phyloP scores from a whole-genome alignment of 2,329 filamentous ascomycete genomes.

The Furcasterigmium sp. region DNA sequence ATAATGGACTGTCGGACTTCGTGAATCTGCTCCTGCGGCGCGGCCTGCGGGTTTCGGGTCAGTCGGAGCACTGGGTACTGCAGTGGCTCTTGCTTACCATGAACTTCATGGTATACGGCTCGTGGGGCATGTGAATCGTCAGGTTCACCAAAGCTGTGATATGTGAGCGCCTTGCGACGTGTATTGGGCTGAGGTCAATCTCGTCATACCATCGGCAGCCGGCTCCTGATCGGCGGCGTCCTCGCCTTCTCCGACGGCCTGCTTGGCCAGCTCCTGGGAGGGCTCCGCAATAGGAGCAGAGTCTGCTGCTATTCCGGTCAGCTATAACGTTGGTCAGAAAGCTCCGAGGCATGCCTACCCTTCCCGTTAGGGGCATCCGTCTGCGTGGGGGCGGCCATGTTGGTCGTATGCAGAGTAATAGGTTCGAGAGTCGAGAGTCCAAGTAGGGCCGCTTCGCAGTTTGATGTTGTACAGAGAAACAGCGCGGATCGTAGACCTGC shows the following conservation, averaged over 20 bases:
- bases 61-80: constrained; percentile 3
- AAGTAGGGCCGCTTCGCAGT: no score
- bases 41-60: constrained; percentile 52
- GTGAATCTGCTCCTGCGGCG: constrained; percentile 91
- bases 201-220: constrained; percentile 21
- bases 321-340: no score
- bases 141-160: constrained; percentile 52
- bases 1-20: constrained; percentile 96
- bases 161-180: constrained; percentile 13
- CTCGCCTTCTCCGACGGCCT: constrained; percentile 5
- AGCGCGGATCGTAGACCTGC: no score
- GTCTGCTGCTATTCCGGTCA: no score
- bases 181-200: background rate
- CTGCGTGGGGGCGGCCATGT: no score
- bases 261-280: background rate
- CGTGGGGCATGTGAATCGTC: constrained; percentile 76
- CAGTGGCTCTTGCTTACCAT: constrained; percentile 56
- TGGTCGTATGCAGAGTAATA: no score
- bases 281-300: background rate
- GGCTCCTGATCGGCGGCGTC: constrained; percentile 23
- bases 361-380: no score
- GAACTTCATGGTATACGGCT: constrained; percentile 73
- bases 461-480: no score
- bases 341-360: no score
- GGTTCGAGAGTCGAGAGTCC: no score